Conservation (phyloP, 108 stramenopile species). For the Skeletonema grethae region DNA sequence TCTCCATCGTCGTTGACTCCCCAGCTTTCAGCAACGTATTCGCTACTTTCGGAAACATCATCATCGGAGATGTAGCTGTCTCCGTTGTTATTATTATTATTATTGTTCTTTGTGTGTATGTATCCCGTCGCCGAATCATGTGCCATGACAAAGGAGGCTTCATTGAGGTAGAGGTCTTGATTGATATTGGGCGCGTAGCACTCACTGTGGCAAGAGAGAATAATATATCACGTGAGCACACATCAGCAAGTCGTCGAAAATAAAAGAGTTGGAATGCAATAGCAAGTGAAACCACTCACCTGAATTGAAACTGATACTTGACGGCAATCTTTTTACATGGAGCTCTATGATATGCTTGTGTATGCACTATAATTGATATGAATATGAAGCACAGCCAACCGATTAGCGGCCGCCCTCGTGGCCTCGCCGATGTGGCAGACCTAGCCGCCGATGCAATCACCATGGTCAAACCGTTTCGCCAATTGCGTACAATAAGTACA, state of each 20-base stretch:
- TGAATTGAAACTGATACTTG: constrained; percentile 30
- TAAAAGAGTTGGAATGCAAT: no score
- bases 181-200: constrained; percentile 65
- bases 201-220: constrained; percentile 10
- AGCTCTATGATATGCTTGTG: neutral
- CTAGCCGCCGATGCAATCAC: no score
- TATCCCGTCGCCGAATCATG: constrained; percentile 84
- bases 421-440: neutral
- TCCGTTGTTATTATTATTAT: neutral
- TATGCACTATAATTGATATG: neutral
- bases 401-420: neutral
- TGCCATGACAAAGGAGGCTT: constrained; percentile 68
- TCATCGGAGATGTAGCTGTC: neutral
- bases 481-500: no score
- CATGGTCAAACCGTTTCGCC: no score
- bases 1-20: neutral
- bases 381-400: neutral
- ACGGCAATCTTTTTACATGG: constrained; percentile 29
- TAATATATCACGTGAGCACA: no score
- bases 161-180: constrained; percentile 34
- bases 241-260: no score
- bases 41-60: neutral
- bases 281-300: no score
- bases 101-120: constrained; percentile 21
- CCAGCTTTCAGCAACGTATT: neutral